Conservation (phyloP, 140 eudicot genomes). For the Artemisia princeps region DNA sequence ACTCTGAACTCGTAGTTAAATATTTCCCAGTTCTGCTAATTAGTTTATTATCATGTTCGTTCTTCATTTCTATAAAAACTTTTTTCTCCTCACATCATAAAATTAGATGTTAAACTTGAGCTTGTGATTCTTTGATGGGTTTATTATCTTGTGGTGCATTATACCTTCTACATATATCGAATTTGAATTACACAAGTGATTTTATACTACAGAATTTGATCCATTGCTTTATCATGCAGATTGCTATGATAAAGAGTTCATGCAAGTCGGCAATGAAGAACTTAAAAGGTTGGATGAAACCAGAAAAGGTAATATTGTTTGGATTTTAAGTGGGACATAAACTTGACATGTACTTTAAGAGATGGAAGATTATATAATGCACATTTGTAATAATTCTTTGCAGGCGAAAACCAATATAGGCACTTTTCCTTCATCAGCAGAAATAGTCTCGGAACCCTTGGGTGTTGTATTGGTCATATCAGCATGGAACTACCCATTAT, state of each 20-base stretch:
- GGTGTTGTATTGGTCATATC: slow-evolving; percentile 83
- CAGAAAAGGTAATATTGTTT: slow-evolving; percentile 60
- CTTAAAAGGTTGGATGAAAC: slow-evolving; percentile 72
- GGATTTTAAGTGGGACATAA: slow-evolving; percentile 14
- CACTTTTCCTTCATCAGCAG: slow-evolving; percentile 76
- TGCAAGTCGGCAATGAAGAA: slow-evolving; percentile 62
- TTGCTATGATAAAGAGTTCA: slow-evolving; percentile 38
- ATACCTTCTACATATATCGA: not conserved
- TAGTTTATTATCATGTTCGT: not conserved
- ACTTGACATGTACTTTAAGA: slow-evolving; percentile 1
- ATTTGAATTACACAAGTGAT: not conserved
- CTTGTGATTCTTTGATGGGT: too few relatives aligned
- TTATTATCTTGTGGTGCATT: slow-evolving; percentile 9
- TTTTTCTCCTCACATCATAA: not conserved
- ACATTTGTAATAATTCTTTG: slow-evolving; percentile 15
- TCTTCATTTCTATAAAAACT: slow-evolving; percentile 1
- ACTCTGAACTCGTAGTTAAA: not conserved
- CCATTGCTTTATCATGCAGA: slow-evolving; percentile 34
- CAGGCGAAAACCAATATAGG: slow-evolving; percentile 71
- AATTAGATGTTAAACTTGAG: too few relatives aligned
- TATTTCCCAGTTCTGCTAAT: slow-evolving; percentile 6
- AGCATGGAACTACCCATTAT: slow-evolving; percentile 94
- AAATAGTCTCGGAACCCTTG: slow-evolving; percentile 80
- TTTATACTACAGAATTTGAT: slow-evolving; percentile 15
- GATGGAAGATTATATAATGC: slow-evolving; percentile 9